phyloP scores from a whole-genome alignment of 2,329 filamentous ascomycete genomes.

The Colletotrichum echinochloae region DNA sequence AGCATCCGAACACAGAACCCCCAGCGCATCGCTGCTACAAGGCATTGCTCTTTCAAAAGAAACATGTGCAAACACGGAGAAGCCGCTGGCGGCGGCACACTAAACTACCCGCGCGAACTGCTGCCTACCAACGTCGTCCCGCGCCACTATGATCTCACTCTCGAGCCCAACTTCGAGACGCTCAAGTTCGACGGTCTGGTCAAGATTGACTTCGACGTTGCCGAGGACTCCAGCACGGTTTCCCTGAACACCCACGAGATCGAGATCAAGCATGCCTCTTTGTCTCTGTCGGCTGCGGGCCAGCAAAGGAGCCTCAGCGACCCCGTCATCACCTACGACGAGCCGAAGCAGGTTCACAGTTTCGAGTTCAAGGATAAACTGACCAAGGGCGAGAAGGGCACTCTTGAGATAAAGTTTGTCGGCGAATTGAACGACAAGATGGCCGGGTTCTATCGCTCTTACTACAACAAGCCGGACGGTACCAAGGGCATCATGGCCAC shows the following conservation, averaged over 20 bases:
- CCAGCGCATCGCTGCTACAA: constrained; percentile 32
- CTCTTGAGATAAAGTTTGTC: constrained; percentile 71
- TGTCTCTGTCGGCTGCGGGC: constrained; percentile 39
- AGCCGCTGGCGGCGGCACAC: constrained; percentile 32
- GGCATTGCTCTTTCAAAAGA: constrained; percentile 40
- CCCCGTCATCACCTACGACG: constrained; percentile 78
- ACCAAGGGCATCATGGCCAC: constrained; percentile 86
- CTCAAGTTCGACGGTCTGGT: constrained; percentile 90
- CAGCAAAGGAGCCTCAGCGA: constrained; percentile 64
- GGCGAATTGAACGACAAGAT: constrained; percentile 92
- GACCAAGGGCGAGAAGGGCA: constrained; percentile 80
- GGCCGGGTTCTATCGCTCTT: constrained; percentile 97
- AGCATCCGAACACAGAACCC: constrained; percentile 33
- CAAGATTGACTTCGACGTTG: constrained; percentile 86
- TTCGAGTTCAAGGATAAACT: constrained; percentile 82
- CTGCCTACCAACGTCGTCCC: constrained; percentile 93
- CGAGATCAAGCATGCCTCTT: constrained; percentile 76
- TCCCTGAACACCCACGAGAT: constrained; percentile 90
- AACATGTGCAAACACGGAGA: constrained; percentile 42
- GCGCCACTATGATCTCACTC: constrained; percentile 88
- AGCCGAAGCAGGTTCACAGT: constrained; percentile 83
- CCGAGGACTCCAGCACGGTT: constrained; percentile 85
- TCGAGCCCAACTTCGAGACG: constrained; percentile 90
- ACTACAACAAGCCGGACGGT: constrained; percentile 87
- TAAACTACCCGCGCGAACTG: constrained; percentile 73